Evolutionary conservation across 768 basidiomycete genomes (phyloP).

Genomic region (Neoboletus brunneissimus): DNA sequence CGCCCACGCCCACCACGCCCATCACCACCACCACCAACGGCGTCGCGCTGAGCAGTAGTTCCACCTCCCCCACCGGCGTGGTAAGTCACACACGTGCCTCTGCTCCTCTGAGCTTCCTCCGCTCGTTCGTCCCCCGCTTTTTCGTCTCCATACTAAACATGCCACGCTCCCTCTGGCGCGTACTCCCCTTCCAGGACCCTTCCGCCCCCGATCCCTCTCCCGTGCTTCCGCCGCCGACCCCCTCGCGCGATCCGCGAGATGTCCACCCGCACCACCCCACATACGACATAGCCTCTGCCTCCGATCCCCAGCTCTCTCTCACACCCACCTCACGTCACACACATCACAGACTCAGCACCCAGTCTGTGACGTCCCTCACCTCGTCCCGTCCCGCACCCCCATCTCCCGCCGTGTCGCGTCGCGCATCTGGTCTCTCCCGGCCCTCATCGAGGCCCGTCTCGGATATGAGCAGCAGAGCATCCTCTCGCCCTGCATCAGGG

Average conservation of each 20-base stretch:
- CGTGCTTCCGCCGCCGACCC: background rate
- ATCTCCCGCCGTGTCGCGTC: constrained; percentile 52
- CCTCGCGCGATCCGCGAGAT: constrained; percentile 28
- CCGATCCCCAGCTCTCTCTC: constrained; percentile 6
- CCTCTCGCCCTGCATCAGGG: constrained; percentile 22
- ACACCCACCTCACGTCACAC: constrained; percentile 5
- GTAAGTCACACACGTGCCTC: constrained; percentile 27
- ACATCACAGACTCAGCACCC: constrained; percentile 22
- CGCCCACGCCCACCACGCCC: background rate
- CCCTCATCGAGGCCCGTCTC: constrained; percentile 26
- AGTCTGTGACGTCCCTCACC: constrained; percentile 35
- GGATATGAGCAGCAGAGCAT: constrained; percentile 8
- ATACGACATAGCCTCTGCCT: background rate
- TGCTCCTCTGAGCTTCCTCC: constrained; percentile 21
- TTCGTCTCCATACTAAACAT: constrained; percentile 31
- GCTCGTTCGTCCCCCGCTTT: constrained; percentile 26
- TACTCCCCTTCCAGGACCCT: constrained; percentile 31
- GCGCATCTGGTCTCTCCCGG: constrained; percentile 34
- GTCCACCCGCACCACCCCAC: background rate
- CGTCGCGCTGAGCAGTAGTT: background rate
- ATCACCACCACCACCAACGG: constrained; percentile 1
- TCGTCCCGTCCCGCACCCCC: constrained; percentile 60
- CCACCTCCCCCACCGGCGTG: constrained; percentile 20
- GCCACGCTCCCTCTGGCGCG: constrained; percentile 27
- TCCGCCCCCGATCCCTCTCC: constrained; percentile 38